Conservation (phyloP, 352 stramenopile species). For the Phytopythium oedochilum region DNA sequence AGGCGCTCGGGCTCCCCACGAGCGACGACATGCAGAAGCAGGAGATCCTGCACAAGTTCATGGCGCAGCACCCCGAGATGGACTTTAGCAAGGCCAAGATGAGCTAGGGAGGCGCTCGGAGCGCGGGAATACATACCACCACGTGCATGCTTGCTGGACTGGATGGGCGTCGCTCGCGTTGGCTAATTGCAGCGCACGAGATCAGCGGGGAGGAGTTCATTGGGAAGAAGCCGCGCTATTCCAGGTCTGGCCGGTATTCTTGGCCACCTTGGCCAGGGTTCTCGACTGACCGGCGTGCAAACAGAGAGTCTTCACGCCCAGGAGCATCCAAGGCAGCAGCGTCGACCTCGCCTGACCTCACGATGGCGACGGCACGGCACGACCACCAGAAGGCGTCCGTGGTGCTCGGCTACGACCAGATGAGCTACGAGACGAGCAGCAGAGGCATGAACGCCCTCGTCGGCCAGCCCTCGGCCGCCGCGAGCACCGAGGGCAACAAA, state of each 20-base stretch:
- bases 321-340: too few species aligned
- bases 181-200: neutral
- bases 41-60: conserved; percentile 99
- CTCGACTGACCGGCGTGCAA: too few species aligned
- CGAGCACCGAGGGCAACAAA: conserved; percentile 24
- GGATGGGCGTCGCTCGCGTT: neutral
- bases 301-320: too few species aligned
- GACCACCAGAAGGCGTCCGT: conserved; percentile 52
- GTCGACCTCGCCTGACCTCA: too few species aligned
- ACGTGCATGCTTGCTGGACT: neutral
- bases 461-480: conserved; percentile 8
- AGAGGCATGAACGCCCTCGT: conserved; percentile 40
- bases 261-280: too few species aligned
- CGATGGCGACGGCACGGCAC: conserved; percentile 16
- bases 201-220: neutral
- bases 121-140: too few species aligned
- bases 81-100: conserved; percentile 99
- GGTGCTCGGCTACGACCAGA: conserved; percentile 54
- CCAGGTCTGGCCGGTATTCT: neutral
- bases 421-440: conserved; percentile 50
- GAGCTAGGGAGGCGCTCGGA: conserved; percentile 61
- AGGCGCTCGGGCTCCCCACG: conserved; percentile 95
- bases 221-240: neutral
- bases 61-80: conserved; percentile 98
- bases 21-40: conserved; percentile 98